Evolutionary conservation across 2,329 filamentous ascomycete species (phyloP).

Genomic region (Fusarium sp.): DNA sequence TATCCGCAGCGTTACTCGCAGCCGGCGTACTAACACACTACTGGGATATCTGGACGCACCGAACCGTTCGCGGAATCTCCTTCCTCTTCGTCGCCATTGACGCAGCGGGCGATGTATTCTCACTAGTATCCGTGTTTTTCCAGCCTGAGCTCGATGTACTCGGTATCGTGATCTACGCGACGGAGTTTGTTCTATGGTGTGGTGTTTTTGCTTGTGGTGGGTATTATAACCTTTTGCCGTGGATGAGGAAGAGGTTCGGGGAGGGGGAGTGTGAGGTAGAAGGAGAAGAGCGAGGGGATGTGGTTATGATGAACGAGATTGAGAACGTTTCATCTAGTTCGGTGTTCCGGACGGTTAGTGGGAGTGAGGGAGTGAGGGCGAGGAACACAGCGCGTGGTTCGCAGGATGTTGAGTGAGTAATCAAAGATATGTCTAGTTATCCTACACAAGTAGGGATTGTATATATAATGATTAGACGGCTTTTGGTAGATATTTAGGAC

Average conservation of each 20-base stretch:
- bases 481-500: not conserved
- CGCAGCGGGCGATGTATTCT: conserved; percentile 76
- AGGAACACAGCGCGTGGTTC: conserved; percentile 2
- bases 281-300: not conserved
- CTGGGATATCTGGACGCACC: conserved; percentile 74
- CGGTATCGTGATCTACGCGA: conserved; percentile 75
- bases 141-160: conserved; percentile 69
- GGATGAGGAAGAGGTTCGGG: conserved; percentile 46
- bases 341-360: conserved; percentile 67
- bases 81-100: conserved; percentile 80
- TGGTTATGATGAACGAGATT: conserved; percentile 58
- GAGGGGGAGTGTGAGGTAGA: not conserved
- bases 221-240: conserved; percentile 73
- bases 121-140: conserved; percentile 73
- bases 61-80: conserved; percentile 77
- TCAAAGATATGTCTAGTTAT: too few relatives aligned
- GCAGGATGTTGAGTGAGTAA: conserved; percentile 24
- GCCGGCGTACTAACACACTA: conserved; percentile 77
- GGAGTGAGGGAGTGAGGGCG: conserved; percentile 24
- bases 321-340: conserved; percentile 69
- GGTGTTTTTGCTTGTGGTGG: conserved; percentile 75
- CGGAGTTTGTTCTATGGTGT: conserved; percentile 74
- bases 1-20: conserved; percentile 73
- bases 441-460: too few relatives aligned
- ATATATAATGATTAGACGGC: too few relatives aligned